Evolutionary conservation across 202 grass and related monocot genomes (phyloP), one percentile per base, ranked within the genome.

Genomic region (Miscanthus sacchariflorus): DNA sequence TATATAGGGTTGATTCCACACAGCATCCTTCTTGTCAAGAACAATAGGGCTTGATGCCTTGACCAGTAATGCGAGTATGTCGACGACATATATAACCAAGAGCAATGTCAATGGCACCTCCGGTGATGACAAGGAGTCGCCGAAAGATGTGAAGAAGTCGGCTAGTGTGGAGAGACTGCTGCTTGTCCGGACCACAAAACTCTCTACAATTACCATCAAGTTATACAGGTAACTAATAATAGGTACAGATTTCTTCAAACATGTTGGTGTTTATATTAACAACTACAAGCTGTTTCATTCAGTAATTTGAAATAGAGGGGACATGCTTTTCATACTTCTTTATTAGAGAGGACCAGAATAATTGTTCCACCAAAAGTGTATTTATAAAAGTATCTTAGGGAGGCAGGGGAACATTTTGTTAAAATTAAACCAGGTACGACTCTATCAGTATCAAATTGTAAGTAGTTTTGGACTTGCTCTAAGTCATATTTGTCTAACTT

Each of bases 141-240:
- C 17, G 2, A 19, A 61, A 50, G 40, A 44, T 46, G n/a, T 56
- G 75, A 28, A 77, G 33, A 42, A 56, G 35, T 3, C 10, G 7
- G 63, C 45, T 1, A 23, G 11, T 24, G 66, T 36, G 0, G 49
- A 79, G 23, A 61, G 66, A 8, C n/a, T 15, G 23, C 49, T 79
- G 21, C 58, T 24, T 14, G 66, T 79, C 4, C 66, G 36, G 17
- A 86, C 84, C 25, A 79, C 84, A 13, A 72, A 45, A 40, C 38
- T 86, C 46, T 61, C 66, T 6, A 79, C 84, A 24, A 6, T 54
- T 33, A 86, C 76, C 23, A 72, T 86, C 67, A 70, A 79, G 23
- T 4, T 86, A 43, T 86, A 79, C 38, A 79, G 84, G 84, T 50
- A 76, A n/a, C 4, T 23, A 6, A 5, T 18, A 6, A 28, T 38